These are phyloP conservation scores for Hura crepitans DNA, from an alignment of 441 rosid genomes.

Conservation along the genomic window DNA sequence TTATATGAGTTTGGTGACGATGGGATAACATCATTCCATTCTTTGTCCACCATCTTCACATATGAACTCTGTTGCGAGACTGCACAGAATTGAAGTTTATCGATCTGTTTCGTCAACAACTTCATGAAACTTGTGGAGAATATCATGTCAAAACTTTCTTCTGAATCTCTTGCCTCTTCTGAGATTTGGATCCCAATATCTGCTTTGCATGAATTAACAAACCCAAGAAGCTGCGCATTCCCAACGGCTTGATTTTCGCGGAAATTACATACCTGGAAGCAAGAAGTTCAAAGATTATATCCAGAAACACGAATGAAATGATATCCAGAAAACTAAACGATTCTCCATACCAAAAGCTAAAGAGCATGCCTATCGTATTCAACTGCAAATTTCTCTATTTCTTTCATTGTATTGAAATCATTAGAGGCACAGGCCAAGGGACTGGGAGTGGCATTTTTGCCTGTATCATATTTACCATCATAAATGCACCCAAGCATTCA, in stretches of 20 bases:
- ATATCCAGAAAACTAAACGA: background rate
- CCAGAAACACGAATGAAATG: no score
- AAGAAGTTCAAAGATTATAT: background rate
- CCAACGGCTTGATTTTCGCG: constrained; percentile 22
- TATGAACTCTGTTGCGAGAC: constrained; percentile 34
- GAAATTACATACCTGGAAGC: constrained; percentile 48
- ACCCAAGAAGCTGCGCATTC: constrained; percentile 49
- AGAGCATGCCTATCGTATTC: background rate
- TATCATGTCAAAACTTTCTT: constrained; percentile 42
- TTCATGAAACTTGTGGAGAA: constrained; percentile 43
- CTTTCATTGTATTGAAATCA: no score
- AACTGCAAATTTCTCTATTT: no score
- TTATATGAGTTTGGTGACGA: constrained; percentile 56
- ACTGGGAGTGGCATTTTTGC: no score
- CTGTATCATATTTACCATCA: no score
- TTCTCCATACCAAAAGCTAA: background rate
- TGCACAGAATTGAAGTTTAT: constrained; percentile 46
- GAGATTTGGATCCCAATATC: constrained; percentile 55
- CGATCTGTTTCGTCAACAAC: constrained; percentile 35
- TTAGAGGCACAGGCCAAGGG: no score
- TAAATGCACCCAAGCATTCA: no score
- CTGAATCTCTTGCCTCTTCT: constrained; percentile 22
- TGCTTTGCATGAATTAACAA: constrained; percentile 36
- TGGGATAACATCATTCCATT: constrained; percentile 58
- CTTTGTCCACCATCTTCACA: constrained; percentile 52